These are phyloP conservation scores for Ophiostoma fasciatum DNA, from an alignment of 2,329 filamentous ascomycete species.

Conservation along the genomic window DNA sequence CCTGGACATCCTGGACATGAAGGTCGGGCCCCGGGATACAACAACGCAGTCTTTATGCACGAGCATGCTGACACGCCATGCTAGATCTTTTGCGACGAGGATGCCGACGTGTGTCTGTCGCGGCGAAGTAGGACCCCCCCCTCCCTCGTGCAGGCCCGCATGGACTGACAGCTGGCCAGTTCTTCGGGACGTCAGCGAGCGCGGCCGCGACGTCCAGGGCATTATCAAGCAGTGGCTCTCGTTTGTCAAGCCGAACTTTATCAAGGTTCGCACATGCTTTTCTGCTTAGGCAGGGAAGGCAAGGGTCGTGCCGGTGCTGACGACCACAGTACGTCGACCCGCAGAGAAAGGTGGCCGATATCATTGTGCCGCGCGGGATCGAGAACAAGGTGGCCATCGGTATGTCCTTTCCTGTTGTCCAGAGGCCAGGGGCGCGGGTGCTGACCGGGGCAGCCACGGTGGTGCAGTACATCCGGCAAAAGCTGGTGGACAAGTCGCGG, in stretches of 20 bases:
- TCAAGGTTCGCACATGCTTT: slow-evolving; percentile 37
- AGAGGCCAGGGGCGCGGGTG: background rate
- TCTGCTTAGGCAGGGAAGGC: background rate
- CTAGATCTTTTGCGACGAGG: slow-evolving; percentile 89
- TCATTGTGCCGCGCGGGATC: slow-evolving; percentile 88
- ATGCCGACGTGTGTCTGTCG: slow-evolving; percentile 84
- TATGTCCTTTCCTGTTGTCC: slow-evolving; percentile 21
- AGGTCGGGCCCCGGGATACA: too few species aligned
- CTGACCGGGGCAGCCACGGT: slow-evolving; percentile 93
- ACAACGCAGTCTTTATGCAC: too few species aligned
- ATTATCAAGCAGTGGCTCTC: slow-evolving; percentile 97
- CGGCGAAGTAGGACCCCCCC: slow-evolving; percentile 51
- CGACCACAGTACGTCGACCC: slow-evolving; percentile 63
- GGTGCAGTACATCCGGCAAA: slow-evolving; percentile 80
- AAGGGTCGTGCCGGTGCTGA: background rate
- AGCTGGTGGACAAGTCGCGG: slow-evolving; percentile 70
- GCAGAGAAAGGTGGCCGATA: slow-evolving; percentile 79
- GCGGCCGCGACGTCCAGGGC: slow-evolving; percentile 82
- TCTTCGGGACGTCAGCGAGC: slow-evolving; percentile 73
- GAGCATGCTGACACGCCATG: background rate
- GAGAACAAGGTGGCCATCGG: slow-evolving; percentile 87
- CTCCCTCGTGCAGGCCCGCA: slow-evolving; percentile 6
- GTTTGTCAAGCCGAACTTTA: slow-evolving; percentile 94
- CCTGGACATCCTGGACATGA: slow-evolving; percentile 78
- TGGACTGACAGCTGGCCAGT: slow-evolving; percentile 32